A percentile compares a stretch with the other conserved stretches of the same genome.
Evolutionary conservation across 2,329 filamentous ascomycete species (phyloP).

Genomic region (Juglanconis juglandina): DNA sequence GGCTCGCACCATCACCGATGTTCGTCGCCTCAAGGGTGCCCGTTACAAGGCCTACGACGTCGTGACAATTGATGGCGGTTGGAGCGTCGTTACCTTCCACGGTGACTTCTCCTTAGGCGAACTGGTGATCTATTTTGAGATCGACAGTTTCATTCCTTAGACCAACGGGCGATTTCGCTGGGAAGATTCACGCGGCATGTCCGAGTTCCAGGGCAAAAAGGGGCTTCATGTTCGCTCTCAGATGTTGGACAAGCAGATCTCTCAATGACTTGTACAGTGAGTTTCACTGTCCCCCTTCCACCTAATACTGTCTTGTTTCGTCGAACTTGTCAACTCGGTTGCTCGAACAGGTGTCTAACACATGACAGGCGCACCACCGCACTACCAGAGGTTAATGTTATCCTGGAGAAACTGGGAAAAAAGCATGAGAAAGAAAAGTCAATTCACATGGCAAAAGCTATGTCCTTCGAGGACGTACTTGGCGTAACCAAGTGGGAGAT

Average conservation of each 20-base stretch:
- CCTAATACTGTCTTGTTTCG: background rate
- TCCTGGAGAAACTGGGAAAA: conserved; percentile 18
- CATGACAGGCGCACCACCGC: background rate
- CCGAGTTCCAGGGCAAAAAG: conserved; percentile 15
- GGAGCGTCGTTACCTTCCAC: conserved; percentile 22
- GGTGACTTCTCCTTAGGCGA: conserved; percentile 21
- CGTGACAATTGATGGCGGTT: conserved; percentile 25
- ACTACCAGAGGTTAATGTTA: conserved; percentile 21
- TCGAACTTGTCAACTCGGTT: background rate
- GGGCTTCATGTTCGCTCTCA: conserved; percentile 24
- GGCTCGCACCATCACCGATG: conserved; percentile 21
- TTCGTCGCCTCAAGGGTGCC: conserved; percentile 15
- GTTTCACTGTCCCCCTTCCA: conserved; percentile 7
- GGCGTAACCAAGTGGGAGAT: conserved; percentile 29
- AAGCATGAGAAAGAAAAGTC: conserved; percentile 16
- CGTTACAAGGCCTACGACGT: conserved; percentile 15
- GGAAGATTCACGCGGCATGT: conserved; percentile 20
- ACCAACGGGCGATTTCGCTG: conserved; percentile 18
- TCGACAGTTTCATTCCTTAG: conserved; percentile 30
- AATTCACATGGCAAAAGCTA: conserved; percentile 15
- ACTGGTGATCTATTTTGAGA: conserved; percentile 30
- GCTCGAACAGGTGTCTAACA: background rate
- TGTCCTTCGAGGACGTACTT: conserved; percentile 25
- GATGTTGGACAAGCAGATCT: conserved; percentile 21
- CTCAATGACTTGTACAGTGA: conserved; percentile 28